These are phyloP conservation scores for Microbotryomycetes sp. DNA, from an alignment of 1,284 basidiomycete genomes.

Conservation along the genomic window DNA sequence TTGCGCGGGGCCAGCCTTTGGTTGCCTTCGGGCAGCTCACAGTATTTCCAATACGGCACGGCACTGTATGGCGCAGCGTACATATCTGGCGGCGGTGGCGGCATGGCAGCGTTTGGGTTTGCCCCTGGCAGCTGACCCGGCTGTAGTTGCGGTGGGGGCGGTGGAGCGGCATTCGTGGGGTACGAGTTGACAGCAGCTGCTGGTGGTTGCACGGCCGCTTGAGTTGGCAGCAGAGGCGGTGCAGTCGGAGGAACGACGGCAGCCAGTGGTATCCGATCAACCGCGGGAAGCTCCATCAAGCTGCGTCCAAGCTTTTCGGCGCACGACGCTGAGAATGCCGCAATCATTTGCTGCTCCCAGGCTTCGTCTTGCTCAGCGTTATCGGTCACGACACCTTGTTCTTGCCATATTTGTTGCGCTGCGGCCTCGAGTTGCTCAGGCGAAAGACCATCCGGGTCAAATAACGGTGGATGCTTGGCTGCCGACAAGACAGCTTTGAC, in stretches of 20 bases:
- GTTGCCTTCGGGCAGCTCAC: too few species aligned
- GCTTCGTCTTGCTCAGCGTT: constrained; percentile 17
- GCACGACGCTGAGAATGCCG: constrained; percentile 26
- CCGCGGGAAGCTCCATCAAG: background rate
- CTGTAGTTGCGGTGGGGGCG: background rate
- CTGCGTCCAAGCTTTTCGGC: constrained; percentile 17
- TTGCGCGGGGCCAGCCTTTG: too few species aligned
- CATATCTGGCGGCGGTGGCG: background rate
- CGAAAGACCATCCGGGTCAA: constrained; percentile 22
- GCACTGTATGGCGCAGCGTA: background rate
- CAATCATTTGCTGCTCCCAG: constrained; percentile 27
- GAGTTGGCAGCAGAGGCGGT: too few species aligned
- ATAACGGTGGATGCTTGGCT: constrained; percentile 10
- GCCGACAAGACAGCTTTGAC: constrained; percentile 21
- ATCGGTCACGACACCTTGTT: constrained; percentile 5
- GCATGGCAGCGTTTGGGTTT: background rate
- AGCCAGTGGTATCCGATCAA: background rate
- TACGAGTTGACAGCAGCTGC: background rate
- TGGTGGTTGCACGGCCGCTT: background rate
- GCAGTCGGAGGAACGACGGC: background rate
- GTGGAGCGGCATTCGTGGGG: background rate
- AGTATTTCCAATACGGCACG: background rate
- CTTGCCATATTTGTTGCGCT: constrained; percentile 10
- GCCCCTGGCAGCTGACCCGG: background rate
- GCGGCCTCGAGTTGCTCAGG: constrained; percentile 11